A percentile compares a stretch with the other conserved stretches of the same genome.
Evolutionary conservation across 2,329 filamentous ascomycete genomes (phyloP).

Genomic region (Fonsecaea erecta): DNA sequence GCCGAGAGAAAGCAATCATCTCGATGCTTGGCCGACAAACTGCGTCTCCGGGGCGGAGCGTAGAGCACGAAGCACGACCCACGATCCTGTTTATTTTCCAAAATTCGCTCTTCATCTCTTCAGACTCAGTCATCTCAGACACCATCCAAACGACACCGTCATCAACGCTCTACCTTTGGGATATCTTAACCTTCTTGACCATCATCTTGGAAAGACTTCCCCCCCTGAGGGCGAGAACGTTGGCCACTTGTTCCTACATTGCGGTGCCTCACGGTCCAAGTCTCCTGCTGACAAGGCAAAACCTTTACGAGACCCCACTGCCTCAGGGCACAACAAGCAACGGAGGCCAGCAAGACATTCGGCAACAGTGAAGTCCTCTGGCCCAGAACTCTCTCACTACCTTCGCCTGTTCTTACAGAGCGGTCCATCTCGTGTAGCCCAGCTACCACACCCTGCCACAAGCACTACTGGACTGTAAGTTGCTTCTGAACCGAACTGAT

Average conservation of each 20-base stretch:
- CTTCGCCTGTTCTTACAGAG: not conserved
- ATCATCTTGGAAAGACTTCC: not conserved
- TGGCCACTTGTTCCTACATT: not conserved
- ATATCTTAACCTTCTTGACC: conserved; percentile 3
- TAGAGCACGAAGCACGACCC: conserved; percentile 16
- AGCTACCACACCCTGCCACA: not conserved
- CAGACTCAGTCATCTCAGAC: conserved; percentile 4
- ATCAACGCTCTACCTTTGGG: not conserved
- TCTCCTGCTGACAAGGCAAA: not conserved
- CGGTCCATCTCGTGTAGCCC: not conserved
- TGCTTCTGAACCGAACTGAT: not conserved
- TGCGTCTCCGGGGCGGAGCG: conserved; percentile 13
- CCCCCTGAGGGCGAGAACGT: not conserved
- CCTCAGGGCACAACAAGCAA: not conserved
- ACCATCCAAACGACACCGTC: conserved; percentile 7
- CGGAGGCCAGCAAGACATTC: not conserved
- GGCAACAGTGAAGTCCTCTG: not conserved
- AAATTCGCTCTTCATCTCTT: conserved; percentile 8
- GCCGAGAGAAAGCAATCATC: not conserved
- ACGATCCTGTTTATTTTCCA: conserved; percentile 7
- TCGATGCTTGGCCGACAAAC: conserved; percentile 4
- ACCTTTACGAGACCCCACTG: not conserved
- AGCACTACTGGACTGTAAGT: not conserved
- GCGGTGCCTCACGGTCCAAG: not conserved
- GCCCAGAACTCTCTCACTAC: not conserved